A percentile compares a stretch with the other conserved stretches of the same genome.
Evolutionary conservation across 371 early-diverging fungal species (phyloP).

Genomic region (Apophysomyces ossiformis): DNA sequence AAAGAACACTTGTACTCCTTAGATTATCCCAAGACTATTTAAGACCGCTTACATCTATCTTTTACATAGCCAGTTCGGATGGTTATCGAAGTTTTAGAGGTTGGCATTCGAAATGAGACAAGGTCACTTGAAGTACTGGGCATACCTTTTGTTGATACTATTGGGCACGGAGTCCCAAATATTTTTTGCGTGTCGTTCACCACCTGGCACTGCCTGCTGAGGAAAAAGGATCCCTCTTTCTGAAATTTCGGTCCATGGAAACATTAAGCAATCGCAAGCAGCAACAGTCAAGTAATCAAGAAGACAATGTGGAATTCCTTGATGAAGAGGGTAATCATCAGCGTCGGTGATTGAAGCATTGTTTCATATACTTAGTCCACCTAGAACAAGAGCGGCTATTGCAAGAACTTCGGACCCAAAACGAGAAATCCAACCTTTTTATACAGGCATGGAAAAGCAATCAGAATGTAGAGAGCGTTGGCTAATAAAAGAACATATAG

Average conservation of each 20-base stretch:
- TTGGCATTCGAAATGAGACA: too few species aligned
- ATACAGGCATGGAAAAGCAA: conserved; percentile 27
- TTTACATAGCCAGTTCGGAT: too few species aligned
- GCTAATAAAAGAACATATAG: conserved; percentile 12
- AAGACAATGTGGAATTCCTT: conserved; percentile 37
- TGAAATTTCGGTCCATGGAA: conserved; percentile 1
- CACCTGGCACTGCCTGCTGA: too few species aligned
- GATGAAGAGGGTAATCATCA: conserved; percentile 42
- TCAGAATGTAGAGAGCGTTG: not conserved
- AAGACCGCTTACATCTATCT: too few species aligned
- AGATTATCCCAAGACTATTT: too few species aligned
- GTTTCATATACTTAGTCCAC: not conserved
- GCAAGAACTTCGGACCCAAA: conserved; percentile 37
- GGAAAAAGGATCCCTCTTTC: not conserved
- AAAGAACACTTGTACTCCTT: too few species aligned
- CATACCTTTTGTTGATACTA: too few species aligned
- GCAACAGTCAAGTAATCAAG: conserved; percentile 10
- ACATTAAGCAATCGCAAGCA: conserved; percentile 5
- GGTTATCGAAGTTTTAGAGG: too few species aligned
- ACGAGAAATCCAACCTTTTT: conserved; percentile 34
- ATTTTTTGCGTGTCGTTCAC: too few species aligned
- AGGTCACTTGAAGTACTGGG: too few species aligned
- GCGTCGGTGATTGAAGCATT: not conserved
- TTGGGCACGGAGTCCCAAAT: too few species aligned
- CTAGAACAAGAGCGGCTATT: conserved; percentile 42